Evolutionary conservation across 257 asterid genomes (phyloP).

Genomic region (Solanum bulbocastanum): DNA sequence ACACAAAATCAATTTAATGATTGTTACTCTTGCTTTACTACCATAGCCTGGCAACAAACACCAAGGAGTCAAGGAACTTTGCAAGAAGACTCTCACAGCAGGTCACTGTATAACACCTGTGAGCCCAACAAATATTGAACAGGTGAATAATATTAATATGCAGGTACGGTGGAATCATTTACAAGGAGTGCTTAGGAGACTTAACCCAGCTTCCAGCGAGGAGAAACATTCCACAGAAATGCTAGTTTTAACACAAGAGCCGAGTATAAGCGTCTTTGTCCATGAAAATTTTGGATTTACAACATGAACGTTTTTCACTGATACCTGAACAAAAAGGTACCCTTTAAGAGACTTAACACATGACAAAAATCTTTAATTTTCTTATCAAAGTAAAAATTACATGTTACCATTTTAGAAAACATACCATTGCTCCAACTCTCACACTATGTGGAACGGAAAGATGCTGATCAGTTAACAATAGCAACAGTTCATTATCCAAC

Average conservation of each 20-base stretch:
- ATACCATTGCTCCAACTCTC: conserved; percentile 83
- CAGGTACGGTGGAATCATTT: not conserved
- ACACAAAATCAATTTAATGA: not conserved
- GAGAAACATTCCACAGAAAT: conserved; percentile 71
- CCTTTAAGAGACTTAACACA: conserved; percentile 4
- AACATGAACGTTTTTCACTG: conserved; percentile 65
- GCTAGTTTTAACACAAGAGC: conserved; percentile 69
- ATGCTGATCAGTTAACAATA: conserved; percentile 54
- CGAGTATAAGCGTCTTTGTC: conserved; percentile 69
- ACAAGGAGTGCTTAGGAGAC: conserved; percentile 7
- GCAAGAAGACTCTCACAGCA: conserved; percentile 44
- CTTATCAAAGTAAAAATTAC: not conserved
- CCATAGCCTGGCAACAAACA: conserved; percentile 80
- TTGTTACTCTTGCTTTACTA: conserved; percentile 11
- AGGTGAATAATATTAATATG: conserved; percentile 2
- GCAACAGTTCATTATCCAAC: conserved; percentile 61
- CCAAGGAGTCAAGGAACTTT: conserved; percentile 55
- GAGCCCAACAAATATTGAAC: conserved; percentile 3
- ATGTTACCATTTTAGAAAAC: conserved; percentile 9
- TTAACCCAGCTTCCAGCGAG: conserved; percentile 62
- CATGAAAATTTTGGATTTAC: conserved; percentile 68
- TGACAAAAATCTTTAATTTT: not conserved
- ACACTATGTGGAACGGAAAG: conserved; percentile 61
- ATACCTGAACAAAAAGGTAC: conserved; percentile 39
- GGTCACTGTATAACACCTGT: conserved; percentile 54